Base-by-base conservation (phyloP, 768 basidiomycete genomes). In the Ephemerocybe angulata region DNA sequence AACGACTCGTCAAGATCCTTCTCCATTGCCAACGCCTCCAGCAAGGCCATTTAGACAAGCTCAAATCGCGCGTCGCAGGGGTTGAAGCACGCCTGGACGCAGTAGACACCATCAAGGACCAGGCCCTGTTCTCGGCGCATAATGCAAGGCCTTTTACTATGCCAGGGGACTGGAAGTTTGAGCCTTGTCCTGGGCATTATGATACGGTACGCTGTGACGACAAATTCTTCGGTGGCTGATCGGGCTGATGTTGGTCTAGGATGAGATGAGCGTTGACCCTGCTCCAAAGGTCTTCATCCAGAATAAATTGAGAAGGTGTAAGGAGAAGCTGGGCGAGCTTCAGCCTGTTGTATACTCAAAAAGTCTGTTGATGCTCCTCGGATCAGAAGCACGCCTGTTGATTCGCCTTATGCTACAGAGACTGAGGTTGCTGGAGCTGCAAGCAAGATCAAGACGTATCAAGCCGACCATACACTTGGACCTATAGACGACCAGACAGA, bases 201-300 rank as follows among this genome's bases (percentile, higher is more conserved):
- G 91, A 93, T 63, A 88, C 83, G 43, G 90, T 83, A 65, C 58
- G 82, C 30, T 29, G 19, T 31, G 15, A 12, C 12, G 22, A 4
- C 24, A 37, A 29, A 30, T 21, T 17, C 27, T 27, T 50, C 40
- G 21, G 1, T 27, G 4, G 29, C 22, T 22, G 6, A 50, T 51
- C 30, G 24, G n/a, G 17, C 50, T 56, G 42, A 58, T 47, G 47
- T 38, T 31, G 54, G 44, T n/a, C 40, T 58, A 88, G 87, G 74
- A 71, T 37, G 80, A 76, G 5, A 79, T 91, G 68, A 85, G 73
- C 63, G 67, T 85, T 12, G 91, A 92, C 31, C 71, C 80, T 21
- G 80, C 79, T 7, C 85, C 91, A 0, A 92, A 89, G 67, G 76
- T 90, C 2, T 83, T 88, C 64, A 72, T 93, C 21, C 91, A 93